These are phyloP conservation scores for Flaveria ramosissima DNA, from an alignment of 129 eudicot genomes.

Conservation along the genomic window DNA sequence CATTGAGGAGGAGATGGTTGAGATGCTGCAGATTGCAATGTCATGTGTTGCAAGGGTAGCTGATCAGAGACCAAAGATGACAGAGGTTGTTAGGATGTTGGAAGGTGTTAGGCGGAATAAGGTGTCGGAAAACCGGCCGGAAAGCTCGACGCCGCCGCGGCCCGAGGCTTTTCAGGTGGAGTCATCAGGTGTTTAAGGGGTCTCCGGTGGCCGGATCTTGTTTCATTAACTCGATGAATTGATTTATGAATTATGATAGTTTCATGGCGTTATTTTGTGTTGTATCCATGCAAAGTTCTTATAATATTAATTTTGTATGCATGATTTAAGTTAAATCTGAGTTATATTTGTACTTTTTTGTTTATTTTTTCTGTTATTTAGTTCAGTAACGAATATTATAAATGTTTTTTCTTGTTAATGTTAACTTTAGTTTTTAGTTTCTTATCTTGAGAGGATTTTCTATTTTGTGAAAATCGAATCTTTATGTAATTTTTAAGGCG, in stretches of 20 bases:
- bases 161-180: conserved; percentile 38
- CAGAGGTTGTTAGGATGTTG: conserved; percentile 70
- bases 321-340: conserved; percentile 19
- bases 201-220: neutral
- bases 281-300: conserved; percentile 33
- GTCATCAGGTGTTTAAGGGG: conserved; percentile 22
- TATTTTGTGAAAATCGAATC: no score
- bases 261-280: conserved; percentile 33
- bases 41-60: conserved; percentile 74
- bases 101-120: conserved; percentile 58
- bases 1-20: conserved; percentile 93
- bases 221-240: conserved; percentile 71
- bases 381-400: neutral
- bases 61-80: conserved; percentile 86
- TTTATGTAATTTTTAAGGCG: no score
- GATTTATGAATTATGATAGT: neutral
- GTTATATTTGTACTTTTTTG: conserved; percentile 3
- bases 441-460: no score
- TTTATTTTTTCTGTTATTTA: neutral
- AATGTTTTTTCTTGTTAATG: neutral
- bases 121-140: conserved; percentile 39
- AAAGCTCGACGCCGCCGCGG: conserved; percentile 38
- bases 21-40: conserved; percentile 88
- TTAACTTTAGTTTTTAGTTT: no score
- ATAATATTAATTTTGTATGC: conserved; percentile 30